Evolutionary conservation across 129 eudicot species (phyloP).

Genomic region (Logfia minima): DNA sequence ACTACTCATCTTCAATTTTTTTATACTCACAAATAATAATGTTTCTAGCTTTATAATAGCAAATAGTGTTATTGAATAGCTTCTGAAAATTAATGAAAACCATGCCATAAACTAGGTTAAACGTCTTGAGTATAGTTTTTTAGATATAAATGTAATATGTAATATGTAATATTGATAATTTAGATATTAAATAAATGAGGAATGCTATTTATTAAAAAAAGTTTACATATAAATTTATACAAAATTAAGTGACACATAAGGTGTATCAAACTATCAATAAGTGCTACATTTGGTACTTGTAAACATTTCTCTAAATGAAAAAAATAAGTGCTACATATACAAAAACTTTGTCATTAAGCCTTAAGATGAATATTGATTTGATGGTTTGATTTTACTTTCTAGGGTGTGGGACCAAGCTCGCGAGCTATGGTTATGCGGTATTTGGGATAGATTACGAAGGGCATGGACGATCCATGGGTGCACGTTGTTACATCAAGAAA

Average conservation of each 20-base stretch:
- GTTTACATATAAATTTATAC: too few species aligned
- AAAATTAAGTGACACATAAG: too few species aligned
- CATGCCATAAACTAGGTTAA: too few species aligned
- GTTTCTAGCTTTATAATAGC: neutral
- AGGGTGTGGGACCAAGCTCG: constrained; percentile 85
- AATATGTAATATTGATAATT: too few species aligned
- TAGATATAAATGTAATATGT: too few species aligned
- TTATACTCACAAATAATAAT: too few species aligned
- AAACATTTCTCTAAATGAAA: too few species aligned
- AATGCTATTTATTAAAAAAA: too few species aligned
- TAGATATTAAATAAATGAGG: too few species aligned
- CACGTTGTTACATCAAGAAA: constrained; percentile 94
- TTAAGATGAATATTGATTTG: neutral
- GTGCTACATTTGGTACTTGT: too few species aligned
- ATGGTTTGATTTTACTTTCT: neutral
- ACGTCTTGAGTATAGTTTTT: neutral
- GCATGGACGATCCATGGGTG: constrained; percentile 88
- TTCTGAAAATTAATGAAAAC: neutral
- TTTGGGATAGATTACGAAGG: constrained; percentile 97
- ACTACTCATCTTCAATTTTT: neutral
- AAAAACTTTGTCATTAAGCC: neutral
- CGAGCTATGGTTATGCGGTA: constrained; percentile 77
- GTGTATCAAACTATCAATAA: too few species aligned
- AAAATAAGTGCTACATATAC: neutral
- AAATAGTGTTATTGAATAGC: too few species aligned